Conservation (phyloP, 2,329 filamentous ascomycete genomes). For the Didymella sp. region DNA sequence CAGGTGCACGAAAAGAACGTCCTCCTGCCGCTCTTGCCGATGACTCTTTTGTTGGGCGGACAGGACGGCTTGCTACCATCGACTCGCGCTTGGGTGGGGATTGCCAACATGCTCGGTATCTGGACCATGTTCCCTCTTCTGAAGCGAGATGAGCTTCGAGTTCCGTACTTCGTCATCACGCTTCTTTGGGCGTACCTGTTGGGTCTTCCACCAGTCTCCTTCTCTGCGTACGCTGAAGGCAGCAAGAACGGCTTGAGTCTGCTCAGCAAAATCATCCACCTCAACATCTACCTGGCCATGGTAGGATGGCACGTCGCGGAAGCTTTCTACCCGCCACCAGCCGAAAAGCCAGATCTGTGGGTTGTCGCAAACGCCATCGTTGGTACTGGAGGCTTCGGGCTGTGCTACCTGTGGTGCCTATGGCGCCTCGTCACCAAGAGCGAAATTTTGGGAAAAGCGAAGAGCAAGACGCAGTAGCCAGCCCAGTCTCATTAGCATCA, state of each 20-base stretch:
- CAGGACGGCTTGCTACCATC: conserved; percentile 78
- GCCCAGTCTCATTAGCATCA: conserved; percentile 3
- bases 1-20: conserved; percentile 99
- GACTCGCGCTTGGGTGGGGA: conserved; percentile 89
- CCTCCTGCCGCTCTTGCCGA: conserved; percentile 87
- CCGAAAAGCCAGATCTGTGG: conserved; percentile 89
- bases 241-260: conserved; percentile 55
- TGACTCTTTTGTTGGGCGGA: conserved; percentile 84
- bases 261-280: conserved; percentile 74
- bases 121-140: conserved; percentile 97
- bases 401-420: conserved; percentile 93
- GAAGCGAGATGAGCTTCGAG: conserved; percentile 78
- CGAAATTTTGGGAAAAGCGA: conserved; percentile 50
- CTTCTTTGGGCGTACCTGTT: conserved; percentile 91
- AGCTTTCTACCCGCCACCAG: conserved; percentile 70
- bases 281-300: conserved; percentile 79
- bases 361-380: conserved; percentile 88
- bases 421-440: conserved; percentile 70
- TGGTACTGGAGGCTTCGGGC: conserved; percentile 81
- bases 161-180: conserved; percentile 86
- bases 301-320: conserved; percentile 81
- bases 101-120: conserved; percentile 84
- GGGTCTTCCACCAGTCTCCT: conserved; percentile 79
- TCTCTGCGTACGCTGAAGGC: conserved; percentile 68
- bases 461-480: conserved; percentile 51